These are phyloP conservation scores for Oryza longistaminata DNA, from an alignment of 176 grass and related monocot species.

Conservation along the genomic window DNA sequence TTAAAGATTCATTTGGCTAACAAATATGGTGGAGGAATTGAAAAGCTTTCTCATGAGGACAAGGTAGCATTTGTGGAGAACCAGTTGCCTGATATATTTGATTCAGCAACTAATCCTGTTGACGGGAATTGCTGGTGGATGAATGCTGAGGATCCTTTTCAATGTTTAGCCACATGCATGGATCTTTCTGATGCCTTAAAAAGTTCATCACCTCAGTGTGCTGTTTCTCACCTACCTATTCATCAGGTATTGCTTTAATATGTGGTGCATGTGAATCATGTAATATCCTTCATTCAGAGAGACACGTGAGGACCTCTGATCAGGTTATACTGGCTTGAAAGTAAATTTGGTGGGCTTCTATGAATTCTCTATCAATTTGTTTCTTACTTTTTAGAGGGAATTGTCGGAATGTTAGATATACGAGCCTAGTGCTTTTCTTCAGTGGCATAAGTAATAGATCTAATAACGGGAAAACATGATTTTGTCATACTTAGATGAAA, in stretches of 20 bases:
- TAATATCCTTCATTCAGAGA: not conserved
- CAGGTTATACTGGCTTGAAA: not conserved
- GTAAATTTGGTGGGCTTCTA: not conserved
- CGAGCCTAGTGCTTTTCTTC: not conserved
- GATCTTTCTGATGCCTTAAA: constrained; percentile 78
- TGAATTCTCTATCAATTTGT: constrained; percentile 11
- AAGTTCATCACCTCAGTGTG: constrained; percentile 56
- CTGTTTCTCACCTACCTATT: constrained; percentile 81
- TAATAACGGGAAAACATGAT: not conserved
- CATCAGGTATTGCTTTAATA: constrained; percentile 73
- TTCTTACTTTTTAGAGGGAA: not conserved
- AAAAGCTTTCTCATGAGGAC: constrained; percentile 81
- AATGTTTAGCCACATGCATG: constrained; percentile 65
- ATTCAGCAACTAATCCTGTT: constrained; percentile 85
- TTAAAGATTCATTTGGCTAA: constrained; percentile 97
- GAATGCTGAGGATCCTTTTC: constrained; percentile 93
- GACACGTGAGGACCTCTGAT: not conserved
- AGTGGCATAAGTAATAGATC: not conserved
- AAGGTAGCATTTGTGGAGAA: constrained; percentile 75
- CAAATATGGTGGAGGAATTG: constrained; percentile 83
- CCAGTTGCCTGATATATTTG: constrained; percentile 77
- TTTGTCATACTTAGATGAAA: not conserved
- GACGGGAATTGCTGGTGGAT: constrained; percentile 80
- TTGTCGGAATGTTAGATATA: not conserved
- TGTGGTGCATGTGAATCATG: not conserved